phyloP scores from a whole-genome alignment of 2,329 filamentous ascomycete genomes.

The Cylindrodendrum hubeiense region DNA sequence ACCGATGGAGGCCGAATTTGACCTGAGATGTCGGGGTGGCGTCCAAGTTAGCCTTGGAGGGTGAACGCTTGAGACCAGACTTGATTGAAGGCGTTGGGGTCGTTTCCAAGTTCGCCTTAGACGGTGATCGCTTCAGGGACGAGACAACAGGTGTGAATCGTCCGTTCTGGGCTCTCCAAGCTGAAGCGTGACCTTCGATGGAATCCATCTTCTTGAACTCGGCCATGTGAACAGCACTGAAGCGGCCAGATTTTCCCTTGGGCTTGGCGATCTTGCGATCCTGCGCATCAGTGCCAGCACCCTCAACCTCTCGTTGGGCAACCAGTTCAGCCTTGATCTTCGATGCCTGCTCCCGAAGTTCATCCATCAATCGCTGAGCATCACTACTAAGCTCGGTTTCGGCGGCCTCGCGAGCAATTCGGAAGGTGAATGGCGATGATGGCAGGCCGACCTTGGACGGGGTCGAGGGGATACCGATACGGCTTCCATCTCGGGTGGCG shows the following conservation, averaged over 20 bases:
- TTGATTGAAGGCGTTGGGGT: conserved; percentile 56
- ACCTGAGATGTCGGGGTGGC: conserved; percentile 60
- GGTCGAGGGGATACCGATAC: conserved; percentile 64
- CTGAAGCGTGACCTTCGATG: conserved; percentile 87
- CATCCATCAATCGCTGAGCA: conserved; percentile 71
- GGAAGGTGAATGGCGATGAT: conserved; percentile 76
- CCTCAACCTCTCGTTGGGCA: conserved; percentile 70
- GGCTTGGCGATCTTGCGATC: conserved; percentile 82
- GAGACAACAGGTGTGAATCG: conserved; percentile 63
- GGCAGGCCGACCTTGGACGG: conserved; percentile 71
- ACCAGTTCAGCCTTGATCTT: conserved; percentile 78
- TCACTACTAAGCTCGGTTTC: conserved; percentile 71
- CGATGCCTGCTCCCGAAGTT: conserved; percentile 78
- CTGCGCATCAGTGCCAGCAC: conserved; percentile 54
- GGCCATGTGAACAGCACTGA: conserved; percentile 86
- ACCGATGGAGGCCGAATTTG: conserved; percentile 52
- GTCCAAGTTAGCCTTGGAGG: conserved; percentile 54
- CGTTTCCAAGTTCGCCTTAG: conserved; percentile 69
- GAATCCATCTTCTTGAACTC: conserved; percentile 99
- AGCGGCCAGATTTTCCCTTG: conserved; percentile 82
- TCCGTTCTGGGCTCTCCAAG: conserved; percentile 72
- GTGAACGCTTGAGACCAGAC: conserved; percentile 49
- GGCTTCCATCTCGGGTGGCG: conserved; percentile 60
- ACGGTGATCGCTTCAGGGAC: conserved; percentile 55
- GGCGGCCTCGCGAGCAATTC: conserved; percentile 67